phyloP scores from a whole-genome alignment of 2,329 filamentous ascomycete genomes.

The Monosporascus cannonballus region DNA sequence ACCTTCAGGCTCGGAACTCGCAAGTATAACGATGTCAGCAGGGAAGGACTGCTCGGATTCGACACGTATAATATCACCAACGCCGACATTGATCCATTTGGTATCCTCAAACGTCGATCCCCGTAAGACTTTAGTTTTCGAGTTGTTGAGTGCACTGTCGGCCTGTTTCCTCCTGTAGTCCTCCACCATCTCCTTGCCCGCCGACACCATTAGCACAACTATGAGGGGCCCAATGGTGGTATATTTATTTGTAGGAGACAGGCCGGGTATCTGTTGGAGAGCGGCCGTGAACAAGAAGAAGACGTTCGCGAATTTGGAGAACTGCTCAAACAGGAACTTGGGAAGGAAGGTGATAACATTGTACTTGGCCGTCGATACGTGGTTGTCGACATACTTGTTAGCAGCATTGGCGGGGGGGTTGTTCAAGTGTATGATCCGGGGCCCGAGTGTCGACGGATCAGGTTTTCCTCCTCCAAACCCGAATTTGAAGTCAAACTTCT shows the following conservation, averaged over 20 bases:
- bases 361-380: conserved; percentile 97
- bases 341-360: conserved; percentile 88
- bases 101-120: conserved; percentile 80
- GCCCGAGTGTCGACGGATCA: conserved; percentile 86
- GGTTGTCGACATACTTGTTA: conserved; percentile 92
- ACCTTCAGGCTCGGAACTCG: conserved; percentile 94
- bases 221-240: conserved; percentile 94
- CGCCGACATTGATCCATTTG: conserved; percentile 88
- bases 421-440: conserved; percentile 90
- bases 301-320: conserved; percentile 97
- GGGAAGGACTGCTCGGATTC: conserved; percentile 95
- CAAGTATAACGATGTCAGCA: conserved; percentile 84
- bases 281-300: conserved; percentile 98
- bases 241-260: conserved; percentile 91
- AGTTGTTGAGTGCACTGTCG: conserved; percentile 81
- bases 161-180: conserved; percentile 86
- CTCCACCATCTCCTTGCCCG: conserved; percentile 88
- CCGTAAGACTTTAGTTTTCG: conserved; percentile 74
- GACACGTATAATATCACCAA: conserved; percentile 89
- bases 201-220: conserved; percentile 89
- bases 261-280: conserved; percentile 88
- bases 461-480: conserved; percentile 78
- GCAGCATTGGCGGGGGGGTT: conserved; percentile 85
- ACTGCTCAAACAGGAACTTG: conserved; percentile 97
- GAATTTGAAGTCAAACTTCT: conserved; percentile 80